Evolutionary conservation across 2,329 filamentous ascomycete species (phyloP), one percentile per base, ranked within the genome.

Genomic region (Ascomycota sp.): DNA sequence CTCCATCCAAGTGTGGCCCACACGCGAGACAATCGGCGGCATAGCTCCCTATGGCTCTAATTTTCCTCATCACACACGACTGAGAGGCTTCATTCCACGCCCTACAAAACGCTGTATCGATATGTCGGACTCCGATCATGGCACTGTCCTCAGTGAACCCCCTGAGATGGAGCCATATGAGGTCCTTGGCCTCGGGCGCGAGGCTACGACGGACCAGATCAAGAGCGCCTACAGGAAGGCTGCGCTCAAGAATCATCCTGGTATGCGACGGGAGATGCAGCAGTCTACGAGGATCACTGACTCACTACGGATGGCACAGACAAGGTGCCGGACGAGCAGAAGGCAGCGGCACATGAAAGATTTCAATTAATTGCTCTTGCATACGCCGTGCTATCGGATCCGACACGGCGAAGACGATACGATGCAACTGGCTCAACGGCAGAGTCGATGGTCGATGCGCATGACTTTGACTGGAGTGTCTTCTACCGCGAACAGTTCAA

Each of bases 351-450:
- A 2, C 75, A 93, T 42, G 61, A 64, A 35, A 75, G 68, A 31
- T 98, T 98, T 51, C 89, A 98, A 53, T 64, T 77, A 41, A 73
- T 98, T 41, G 86, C 86, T 17, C 86, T 94, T 44, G 86, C 89
- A 30, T 93, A 95, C 47, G 86, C 83, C 22, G 69, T 98, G 29
- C 77, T 98, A 23, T 93, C 81, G 21, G 81, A 94, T 41, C 63
- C 76, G 15, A 62, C 64, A 13, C 72, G 89, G 31, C 78, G 89
- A 40, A 72, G 73, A 41, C 78, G 81, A 34, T 98, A 93, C 57
- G 86, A 98, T 47, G 63, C 67, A 31, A 95, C 86, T 0, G 89
- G 89, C 32, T 89, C 77, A 32, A 95, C 85, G 0, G 71, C 79
- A 8, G 85, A 94, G 46, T 75, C 72, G 7, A 68, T 92, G 15